Evolutionary conservation across 306 rosid genomes (phyloP).

Genomic region (Prunus mume): DNA sequence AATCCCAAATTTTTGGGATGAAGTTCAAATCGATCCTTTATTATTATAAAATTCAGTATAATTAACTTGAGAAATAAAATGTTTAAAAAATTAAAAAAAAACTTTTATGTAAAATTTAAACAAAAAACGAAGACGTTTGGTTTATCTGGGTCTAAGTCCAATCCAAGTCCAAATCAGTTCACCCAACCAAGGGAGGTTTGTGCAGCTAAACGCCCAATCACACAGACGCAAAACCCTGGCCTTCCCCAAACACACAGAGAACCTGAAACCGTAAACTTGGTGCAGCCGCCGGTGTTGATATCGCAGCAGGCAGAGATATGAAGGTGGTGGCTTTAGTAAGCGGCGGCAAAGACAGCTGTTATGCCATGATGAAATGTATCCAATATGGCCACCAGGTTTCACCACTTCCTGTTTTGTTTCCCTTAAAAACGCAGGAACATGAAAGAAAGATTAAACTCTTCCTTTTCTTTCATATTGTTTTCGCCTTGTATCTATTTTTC

Average conservation of each 20-base stretch:
- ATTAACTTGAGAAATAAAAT: neutral
- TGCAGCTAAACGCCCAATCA: neutral
- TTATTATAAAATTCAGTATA: no score
- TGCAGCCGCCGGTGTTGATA: neutral
- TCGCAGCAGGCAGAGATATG: conserved; percentile 36
- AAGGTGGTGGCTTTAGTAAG: conserved; percentile 91
- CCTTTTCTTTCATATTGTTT: neutral
- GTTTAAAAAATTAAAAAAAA: no score
- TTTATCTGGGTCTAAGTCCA: neutral
- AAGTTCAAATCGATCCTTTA: no score
- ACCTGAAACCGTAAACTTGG: neutral
- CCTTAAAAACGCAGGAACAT: neutral
- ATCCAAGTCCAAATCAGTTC: neutral
- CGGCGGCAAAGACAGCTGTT: conserved; percentile 97
- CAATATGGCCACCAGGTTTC: conserved; percentile 81
- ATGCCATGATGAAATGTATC: conserved; percentile 80
- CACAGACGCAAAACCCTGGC: neutral
- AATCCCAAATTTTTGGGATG: no score
- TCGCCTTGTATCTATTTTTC: neutral
- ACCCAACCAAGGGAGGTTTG: neutral
- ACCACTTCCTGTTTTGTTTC: neutral
- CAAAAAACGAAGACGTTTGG: neutral
- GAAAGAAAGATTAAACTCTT: neutral
- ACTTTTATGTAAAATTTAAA: neutral
- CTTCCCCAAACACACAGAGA: neutral